Evolutionary conservation across 2,329 filamentous ascomycete species (phyloP), one percentile per base, ranked within the genome.

Genomic region (Curvularia lunata): DNA sequence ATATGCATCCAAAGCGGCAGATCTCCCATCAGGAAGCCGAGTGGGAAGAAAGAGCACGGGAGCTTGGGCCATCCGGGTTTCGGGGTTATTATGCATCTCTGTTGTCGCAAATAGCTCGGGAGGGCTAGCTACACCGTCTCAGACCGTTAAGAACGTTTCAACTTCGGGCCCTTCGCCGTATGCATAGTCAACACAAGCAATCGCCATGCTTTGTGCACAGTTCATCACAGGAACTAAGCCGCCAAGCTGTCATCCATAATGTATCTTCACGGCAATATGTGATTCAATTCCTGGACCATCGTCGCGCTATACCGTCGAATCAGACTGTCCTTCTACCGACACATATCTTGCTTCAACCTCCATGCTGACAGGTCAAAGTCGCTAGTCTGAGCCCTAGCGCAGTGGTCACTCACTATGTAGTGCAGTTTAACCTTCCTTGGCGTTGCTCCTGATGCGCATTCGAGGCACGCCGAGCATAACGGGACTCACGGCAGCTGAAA

Each of bases 331-430:
- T 10, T 41, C 38, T 30, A n/a, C 12, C 38, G 12, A 32, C 3
- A 42, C 48, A 8, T 30, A 13, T n/a, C 48, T 41, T 51, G 38
- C 38, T 42, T 32, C 38, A 38, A 6, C 18, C 48, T 34, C 48
- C 25, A 32, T 16, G 10, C 19, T 41, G n/a, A 23, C 37, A 42
- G 23, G 10, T 16, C 16, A n/a, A 19, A 25, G 25, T 30, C 12
- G 8, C 13, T 32, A 18, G 16, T 21, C 10, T 16, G 19, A 18
- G 18, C 25, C 30, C 23, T 38, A 25, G 23, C 16, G 25, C 5
- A 9, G 4, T n/a, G 9, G 32, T 9, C 16, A 34, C 40, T 49
- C n/a, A 19, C 21, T 25, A 21, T 40, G 28, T 28, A 30, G 13
- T 48, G 13, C 30, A 32, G 5, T 23, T 21, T 30, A 32, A 42